phyloP scores from a whole-genome alignment of 805 yeast species.

The Wickerhamomyces queroliae region DNA sequence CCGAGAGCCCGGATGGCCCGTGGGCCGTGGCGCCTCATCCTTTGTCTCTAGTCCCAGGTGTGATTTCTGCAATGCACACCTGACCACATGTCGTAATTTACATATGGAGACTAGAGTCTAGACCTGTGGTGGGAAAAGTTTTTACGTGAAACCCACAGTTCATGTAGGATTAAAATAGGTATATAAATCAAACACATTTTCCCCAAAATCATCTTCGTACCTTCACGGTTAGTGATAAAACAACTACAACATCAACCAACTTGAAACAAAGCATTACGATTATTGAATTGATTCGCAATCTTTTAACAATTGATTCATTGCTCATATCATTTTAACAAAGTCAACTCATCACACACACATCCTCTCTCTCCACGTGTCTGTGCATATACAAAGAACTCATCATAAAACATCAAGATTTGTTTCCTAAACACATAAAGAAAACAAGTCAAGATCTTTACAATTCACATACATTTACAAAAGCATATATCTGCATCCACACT shows the following conservation, averaged over 20 bases:
- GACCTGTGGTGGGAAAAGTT: not conserved
- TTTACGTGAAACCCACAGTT: no score
- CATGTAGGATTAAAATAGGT: not conserved
- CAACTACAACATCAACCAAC: not conserved
- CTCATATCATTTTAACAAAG: not conserved
- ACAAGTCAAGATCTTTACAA: not conserved
- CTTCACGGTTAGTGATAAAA: no score
- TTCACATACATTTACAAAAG: not conserved
- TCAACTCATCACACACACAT: no score
- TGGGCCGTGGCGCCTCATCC: not conserved
- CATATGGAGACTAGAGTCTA: not conserved
- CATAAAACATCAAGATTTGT: not conserved
- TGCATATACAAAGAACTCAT: no score
- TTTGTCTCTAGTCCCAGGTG: not conserved
- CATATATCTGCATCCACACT: not conserved
- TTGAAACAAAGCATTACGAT: not conserved
- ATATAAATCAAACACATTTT: no score
- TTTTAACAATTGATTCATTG: not conserved
- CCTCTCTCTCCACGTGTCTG: not conserved
- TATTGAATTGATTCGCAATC: not conserved
- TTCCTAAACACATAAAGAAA: not conserved
- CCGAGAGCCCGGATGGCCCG: not conserved
- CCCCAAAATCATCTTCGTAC: no score
- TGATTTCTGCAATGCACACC: not conserved
- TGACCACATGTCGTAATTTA: constrained; percentile 1